Base-by-base conservation (phyloP, 306 rosid species). In the Sechiopsis laciniata region DNA sequence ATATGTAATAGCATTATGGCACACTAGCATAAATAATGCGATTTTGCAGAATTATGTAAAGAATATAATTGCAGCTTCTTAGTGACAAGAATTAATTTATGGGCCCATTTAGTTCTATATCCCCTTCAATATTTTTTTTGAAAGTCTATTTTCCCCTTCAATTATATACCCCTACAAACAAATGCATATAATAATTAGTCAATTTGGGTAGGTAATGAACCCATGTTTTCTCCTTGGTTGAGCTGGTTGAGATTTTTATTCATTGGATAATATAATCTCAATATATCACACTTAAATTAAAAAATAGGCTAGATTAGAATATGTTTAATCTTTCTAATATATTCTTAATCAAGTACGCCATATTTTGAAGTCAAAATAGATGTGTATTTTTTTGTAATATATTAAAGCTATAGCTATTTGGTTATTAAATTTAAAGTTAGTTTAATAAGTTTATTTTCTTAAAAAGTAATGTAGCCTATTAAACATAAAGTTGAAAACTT, bases 41-140 rank as follows among this genome's bases (percentile, higher is more conserved):
- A 51, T 7, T 70, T 26, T 51, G 22, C 74, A 70, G 59, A 52
- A 70, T 70, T 51, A 70, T 70, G 60, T 15, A 52, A 52, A 16
- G 40, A 52, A 70, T 70, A 70, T 70, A 70, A 60, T 70, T 70
- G 59, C 60, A 52, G 5, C 74, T 69, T 69, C 21, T 68, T 68
- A 21, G 73, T 20, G 37, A 40, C 19, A 3, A 70, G 48, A 70
- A 51, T 70, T 51, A 70, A 70, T 51, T 70, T 70, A 26, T 17
- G 74, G 74, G 2, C 60, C 55, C 74, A 70, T 51, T 69, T 6
- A 20, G 8, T 70, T 70, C 58, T 69, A 68, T 26, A 50, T 26
- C 29, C 29, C 29, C 29, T 26, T 26, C 29, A 26, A 26, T 26
- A 26, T 26, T 26, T 26, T 26, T 26, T 26, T 26, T 32, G 37